phyloP scores from a whole-genome alignment of 2,329 filamentous ascomycete species.

The Colletotrichum sp. region DNA sequence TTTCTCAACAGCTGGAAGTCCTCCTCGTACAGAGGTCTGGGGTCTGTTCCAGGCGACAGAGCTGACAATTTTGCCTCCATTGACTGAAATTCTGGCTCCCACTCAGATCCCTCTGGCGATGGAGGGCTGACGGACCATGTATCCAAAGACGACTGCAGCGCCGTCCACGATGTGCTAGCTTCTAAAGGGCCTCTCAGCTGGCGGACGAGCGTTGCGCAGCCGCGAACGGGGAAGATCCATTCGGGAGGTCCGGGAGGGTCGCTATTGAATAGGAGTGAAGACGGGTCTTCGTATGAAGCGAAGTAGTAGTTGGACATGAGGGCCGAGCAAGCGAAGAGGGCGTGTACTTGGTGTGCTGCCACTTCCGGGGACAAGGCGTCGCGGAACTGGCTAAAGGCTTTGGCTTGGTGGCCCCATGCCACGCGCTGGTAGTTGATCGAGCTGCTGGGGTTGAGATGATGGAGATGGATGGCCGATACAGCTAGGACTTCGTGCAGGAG shows the following conservation, averaged over 20 bases:
- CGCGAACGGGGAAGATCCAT: neutral
- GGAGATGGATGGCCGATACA: neutral
- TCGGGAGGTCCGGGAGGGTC: neutral
- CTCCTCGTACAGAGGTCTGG: neutral
- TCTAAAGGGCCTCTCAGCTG: neutral
- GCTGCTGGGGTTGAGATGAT: neutral
- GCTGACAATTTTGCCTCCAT: rapidly evolving
- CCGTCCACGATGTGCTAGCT: neutral
- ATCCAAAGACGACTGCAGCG: neutral
- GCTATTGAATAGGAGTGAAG: neutral
- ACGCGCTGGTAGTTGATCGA: neutral
- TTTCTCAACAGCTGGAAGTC: neutral
- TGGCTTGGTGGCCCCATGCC: neutral
- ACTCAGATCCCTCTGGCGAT: neutral
- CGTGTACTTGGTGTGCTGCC: neutral
- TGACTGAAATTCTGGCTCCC: neutral
- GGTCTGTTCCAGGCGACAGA: rapidly evolving
- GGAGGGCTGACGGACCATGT: neutral
- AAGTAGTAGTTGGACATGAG: neutral
- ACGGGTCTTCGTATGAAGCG: neutral
- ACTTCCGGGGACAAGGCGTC: neutral
- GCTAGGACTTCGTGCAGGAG: neutral
- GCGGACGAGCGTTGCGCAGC: neutral
- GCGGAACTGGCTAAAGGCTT: neutral
- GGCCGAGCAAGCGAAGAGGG: neutral